Base-by-base conservation (phyloP, 495 filamentous ascomycete genomes). In the Aspergillus carlsbadensis region DNA sequence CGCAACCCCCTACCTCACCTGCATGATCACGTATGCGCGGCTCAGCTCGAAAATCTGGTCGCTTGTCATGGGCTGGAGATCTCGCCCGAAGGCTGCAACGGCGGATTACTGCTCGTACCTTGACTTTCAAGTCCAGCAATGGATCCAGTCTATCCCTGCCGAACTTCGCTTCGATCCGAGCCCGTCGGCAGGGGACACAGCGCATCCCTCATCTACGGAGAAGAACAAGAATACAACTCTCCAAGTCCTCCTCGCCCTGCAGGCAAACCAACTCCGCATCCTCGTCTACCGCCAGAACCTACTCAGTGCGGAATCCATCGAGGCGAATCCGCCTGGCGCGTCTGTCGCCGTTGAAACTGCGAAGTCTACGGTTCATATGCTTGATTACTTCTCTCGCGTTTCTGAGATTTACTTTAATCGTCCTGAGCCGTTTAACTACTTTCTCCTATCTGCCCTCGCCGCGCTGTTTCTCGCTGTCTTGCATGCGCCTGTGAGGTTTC, bases 391-490 rank as follows among this genome's bases (percentile, higher is more conserved):
- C 51, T 90, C 90, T 62, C 82, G 81, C 54, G 85, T 85, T 5
- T 84, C 87, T 0, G 80, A 88, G 48, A 80, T 92, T 11, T 95
- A 93, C 73, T 83, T 84, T 17, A 81, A 82, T 33, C 82, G 87
- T 18, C 89, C 92, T 59, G 83, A 91, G 18, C 86, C 87, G 58
- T 92, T 92, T 73, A 89, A 95, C 65, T 90, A 92, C 65, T 95
- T 95, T 60, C 75, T 95, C 22, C 82, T 90, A 10, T 88, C 87
- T 1, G 85, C 89, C 0, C 78, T 95, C 11, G 86, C 89, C 0
- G 89, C 91, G 0, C 70, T 95, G 2, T 91, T 92, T 61, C 80
- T 95, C 0, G 89, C 89, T 0, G 87, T 89, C 0, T 80, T 85
- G 6, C 90, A 95, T 66, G 88, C 89, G 0, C 89, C 90, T 0